A percentile compares a stretch with the other conserved stretches of the same genome.
Conservation (phyloP, 192 early-diverging fungal genomes). For the Mycoemilia scoparia region DNA sequence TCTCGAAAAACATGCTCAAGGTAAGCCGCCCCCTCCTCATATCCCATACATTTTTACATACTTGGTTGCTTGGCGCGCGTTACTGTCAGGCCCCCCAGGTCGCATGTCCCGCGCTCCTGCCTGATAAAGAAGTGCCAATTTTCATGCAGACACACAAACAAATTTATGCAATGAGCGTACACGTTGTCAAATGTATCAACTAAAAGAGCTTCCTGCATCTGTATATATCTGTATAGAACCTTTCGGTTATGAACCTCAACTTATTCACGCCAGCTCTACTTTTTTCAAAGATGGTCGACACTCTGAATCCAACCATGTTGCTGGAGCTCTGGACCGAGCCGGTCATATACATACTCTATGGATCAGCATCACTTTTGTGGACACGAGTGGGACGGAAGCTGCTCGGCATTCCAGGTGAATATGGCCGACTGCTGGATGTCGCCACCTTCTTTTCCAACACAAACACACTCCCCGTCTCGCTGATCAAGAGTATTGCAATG, state of each 20-base stretch:
- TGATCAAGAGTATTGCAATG: constrained; percentile 39
- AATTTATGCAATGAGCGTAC: neutral
- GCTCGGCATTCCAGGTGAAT: constrained; percentile 24
- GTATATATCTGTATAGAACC: constrained; percentile 13
- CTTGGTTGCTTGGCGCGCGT: neutral
- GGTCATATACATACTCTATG: constrained; percentile 30
- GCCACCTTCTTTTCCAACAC: constrained; percentile 54
- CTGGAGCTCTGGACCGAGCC: constrained; percentile 57
- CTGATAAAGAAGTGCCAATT: too few species aligned
- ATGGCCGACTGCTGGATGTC: constrained; percentile 41
- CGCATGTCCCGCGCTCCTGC: too few species aligned
- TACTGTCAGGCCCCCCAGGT: neutral
- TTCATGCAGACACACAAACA: constrained; percentile 1
- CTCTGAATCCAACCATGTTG: constrained; percentile 39
- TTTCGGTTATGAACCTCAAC: constrained; percentile 42
- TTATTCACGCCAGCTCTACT: constrained; percentile 59
- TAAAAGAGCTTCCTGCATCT: neutral
- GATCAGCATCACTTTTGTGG: constrained; percentile 20
- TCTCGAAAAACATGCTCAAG: constrained; percentile 27
- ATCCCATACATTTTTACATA: too few species aligned
- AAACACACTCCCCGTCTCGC: constrained; percentile 51
- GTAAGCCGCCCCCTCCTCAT: constrained; percentile 7
- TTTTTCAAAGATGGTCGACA: constrained; percentile 54
- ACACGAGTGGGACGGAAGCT: constrained; percentile 18
- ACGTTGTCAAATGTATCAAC: neutral